phyloP scores from a whole-genome alignment of 805 yeast species.

The Spathaspora hagerdaliae region DNA sequence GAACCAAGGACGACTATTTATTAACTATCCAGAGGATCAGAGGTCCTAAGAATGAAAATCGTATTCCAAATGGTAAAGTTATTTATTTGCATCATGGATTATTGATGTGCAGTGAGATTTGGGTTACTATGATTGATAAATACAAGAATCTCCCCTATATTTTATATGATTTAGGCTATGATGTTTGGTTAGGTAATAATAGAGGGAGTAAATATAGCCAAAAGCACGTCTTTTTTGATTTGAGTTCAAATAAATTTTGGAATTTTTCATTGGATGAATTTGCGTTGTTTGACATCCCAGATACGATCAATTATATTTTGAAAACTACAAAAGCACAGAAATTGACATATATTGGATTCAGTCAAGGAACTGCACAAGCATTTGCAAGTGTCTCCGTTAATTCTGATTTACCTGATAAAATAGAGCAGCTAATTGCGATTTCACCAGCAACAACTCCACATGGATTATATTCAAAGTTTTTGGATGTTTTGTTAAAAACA shows the following conservation, averaged over 20 bases:
- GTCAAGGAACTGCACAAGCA: constrained; percentile 93
- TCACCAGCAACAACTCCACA: constrained; percentile 95
- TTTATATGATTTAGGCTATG: constrained; percentile 78
- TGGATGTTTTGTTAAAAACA: constrained; percentile 69
- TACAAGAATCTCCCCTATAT: constrained; percentile 60
- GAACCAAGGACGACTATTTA: constrained; percentile 73
- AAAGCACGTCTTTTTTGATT: constrained; percentile 50
- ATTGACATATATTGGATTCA: constrained; percentile 78
- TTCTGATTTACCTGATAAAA: constrained; percentile 55
- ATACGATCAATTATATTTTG: constrained; percentile 71
- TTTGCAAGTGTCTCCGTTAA: constrained; percentile 74
- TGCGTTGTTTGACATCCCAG: constrained; percentile 87
- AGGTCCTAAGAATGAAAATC: constrained; percentile 10
- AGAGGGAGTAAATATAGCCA: constrained; percentile 77
- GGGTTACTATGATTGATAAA: constrained; percentile 50
- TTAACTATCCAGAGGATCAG: constrained; percentile 69
- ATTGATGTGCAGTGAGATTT: constrained; percentile 78
- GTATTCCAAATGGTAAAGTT: constrained; percentile 31
- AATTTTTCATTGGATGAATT: constrained; percentile 88
- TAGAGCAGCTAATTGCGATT: constrained; percentile 66
- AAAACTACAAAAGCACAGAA: constrained; percentile 35
- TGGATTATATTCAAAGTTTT: constrained; percentile 71
- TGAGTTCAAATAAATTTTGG: constrained; percentile 62
- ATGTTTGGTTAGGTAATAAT: constrained; percentile 80
- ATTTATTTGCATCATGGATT: constrained; percentile 90